phyloP scores from a whole-genome alignment of 768 basidiomycete species.

The Pleurotus giganteus region DNA sequence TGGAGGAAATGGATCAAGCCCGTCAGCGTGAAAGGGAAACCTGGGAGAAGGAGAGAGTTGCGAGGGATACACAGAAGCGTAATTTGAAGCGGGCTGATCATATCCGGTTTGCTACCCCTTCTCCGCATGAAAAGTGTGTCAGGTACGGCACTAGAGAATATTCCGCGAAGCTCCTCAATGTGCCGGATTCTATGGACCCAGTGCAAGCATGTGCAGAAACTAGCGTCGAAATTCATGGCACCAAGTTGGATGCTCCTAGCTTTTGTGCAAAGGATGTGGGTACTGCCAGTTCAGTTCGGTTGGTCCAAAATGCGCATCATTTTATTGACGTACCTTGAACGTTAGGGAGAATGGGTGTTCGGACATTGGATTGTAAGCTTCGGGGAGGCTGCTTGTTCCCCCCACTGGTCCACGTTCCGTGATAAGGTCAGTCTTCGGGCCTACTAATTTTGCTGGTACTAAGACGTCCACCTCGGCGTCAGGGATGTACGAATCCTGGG shows the following conservation, averaged over 20 bases:
- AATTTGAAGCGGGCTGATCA: not conserved
- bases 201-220: constrained; percentile 13
- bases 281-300: no score
- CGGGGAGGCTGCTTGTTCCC: constrained; percentile 22
- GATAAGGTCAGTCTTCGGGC: constrained; percentile 22
- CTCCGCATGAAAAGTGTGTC: constrained; percentile 19
- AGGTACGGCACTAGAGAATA: constrained; percentile 27
- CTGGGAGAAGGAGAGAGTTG: no score
- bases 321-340: no score
- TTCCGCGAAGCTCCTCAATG: constrained; percentile 25
- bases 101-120: constrained; percentile 16
- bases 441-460: not conserved
- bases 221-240: constrained; percentile 13
- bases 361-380: constrained; percentile 26
- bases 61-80: no score
- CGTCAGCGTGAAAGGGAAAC: no score
- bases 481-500: constrained; percentile 16
- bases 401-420: constrained; percentile 23
- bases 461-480: no score
- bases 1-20: no score
- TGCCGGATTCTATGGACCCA: constrained; percentile 20
- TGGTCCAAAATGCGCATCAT: no score
- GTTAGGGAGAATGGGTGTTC: constrained; percentile 6
- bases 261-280: not conserved
- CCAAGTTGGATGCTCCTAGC: not conserved